Base-by-base conservation (phyloP, 305 asterid species). In the Ilex paraguariensis region DNA sequence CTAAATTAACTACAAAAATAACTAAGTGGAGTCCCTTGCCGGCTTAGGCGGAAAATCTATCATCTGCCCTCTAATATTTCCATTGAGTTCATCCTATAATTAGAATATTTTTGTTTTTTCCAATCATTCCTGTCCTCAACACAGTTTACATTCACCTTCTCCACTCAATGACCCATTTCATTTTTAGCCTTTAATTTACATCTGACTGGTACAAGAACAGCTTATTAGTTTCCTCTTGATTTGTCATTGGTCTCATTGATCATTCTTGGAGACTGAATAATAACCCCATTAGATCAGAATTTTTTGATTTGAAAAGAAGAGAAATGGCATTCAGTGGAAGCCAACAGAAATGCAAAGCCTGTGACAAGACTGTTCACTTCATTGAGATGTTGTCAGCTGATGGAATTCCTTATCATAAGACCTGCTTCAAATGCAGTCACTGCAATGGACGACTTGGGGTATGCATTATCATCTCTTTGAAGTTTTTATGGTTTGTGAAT, bases 311-410 rank as follows among this genome's bases (percentile, higher is more conserved):
- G 14, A 6, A 16, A 10, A 3, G 21, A 13, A 36, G 0, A 54
- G 61, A 64, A 64, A 80, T 84, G 88, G 77, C 87, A 14, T 63
- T 64, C 67, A 76, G 46, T 61, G 93, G 95, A 28, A 81, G 88
- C 5, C 78, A 78, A 36, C 84, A 83, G 52, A 87, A 85, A 83
- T 87, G 95, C 73, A 82, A 78, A 70, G 73, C 79, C 36, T 81
- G 86, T 59, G 79, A 71, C 8, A 66, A 73, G 45, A 67, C 72
- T 57, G 86, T 81, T 44, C 79, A 87, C 69, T 75, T 74, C 46
- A 88, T 78, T 0, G 95, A 87, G 67, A 85, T 83, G 84, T 67
- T 85, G 65, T 75, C 90, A 3, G 90, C 93, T 0, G 88, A 87
- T 65, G 95, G 95, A n/a, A 73, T 81, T 55, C 82, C 90, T 3